phyloP scores from a whole-genome alignment of 176 grass and related monocot species.

The Alloteropsis semialata region DNA sequence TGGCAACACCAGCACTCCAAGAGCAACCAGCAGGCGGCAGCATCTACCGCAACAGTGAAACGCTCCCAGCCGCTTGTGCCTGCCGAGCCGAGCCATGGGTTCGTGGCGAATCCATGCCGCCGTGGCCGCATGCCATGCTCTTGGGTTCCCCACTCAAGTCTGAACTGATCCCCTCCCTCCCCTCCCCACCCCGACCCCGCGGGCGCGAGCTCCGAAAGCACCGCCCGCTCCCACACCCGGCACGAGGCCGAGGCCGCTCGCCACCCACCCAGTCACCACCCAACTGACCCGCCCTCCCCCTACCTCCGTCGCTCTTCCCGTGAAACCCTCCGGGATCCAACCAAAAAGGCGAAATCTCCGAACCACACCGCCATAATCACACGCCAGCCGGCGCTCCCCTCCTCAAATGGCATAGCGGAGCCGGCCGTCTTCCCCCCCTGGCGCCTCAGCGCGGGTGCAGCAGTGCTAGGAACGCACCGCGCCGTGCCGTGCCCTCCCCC shows the following conservation, averaged over 20 bases:
- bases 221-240: slow-evolving; percentile 27
- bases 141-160: background rate
- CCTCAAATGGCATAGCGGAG: slow-evolving; percentile 28
- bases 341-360: slow-evolving; percentile 45
- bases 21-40: background rate
- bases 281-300: background rate
- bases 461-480: background rate
- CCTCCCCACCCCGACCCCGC: slow-evolving; percentile 8
- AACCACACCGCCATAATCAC: slow-evolving; percentile 50
- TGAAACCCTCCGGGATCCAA: slow-evolving; percentile 42
- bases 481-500: background rate
- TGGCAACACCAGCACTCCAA: background rate
- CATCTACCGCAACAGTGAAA: background rate
- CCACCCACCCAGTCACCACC: slow-evolving; percentile 7
- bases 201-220: slow-evolving; percentile 46
- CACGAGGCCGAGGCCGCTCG: slow-evolving; percentile 32
- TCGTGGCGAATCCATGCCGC: slow-evolving; percentile 14
- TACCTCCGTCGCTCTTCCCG: slow-evolving; percentile 28
- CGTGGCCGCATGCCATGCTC: background rate
- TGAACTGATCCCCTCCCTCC: background rate
- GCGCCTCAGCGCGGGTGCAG: background rate
- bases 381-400: background rate
- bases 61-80: background rate
- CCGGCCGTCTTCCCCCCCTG: background rate
- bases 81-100: background rate